These are phyloP conservation scores for Macrophomina pseudophaseolina DNA, from an alignment of 2,329 filamentous ascomycete genomes.

Conservation along the genomic window DNA sequence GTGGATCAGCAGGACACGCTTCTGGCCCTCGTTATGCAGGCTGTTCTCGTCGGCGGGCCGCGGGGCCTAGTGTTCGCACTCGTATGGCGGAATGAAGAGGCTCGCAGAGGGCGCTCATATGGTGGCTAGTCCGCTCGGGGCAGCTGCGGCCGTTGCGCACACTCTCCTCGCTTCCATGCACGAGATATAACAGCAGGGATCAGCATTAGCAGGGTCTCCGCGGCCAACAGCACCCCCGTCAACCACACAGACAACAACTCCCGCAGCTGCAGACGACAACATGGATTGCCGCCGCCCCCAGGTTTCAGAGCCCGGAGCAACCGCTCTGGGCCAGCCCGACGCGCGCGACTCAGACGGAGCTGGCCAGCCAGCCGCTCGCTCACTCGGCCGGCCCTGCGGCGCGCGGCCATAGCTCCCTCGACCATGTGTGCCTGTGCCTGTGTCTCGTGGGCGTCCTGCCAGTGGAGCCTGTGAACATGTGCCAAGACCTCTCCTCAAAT, in stretches of 20 bases:
- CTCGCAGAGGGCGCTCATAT: not conserved
- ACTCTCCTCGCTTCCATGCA: conserved; percentile 16
- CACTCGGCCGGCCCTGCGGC: not conserved
- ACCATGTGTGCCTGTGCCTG: not conserved
- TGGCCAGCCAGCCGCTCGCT: not conserved
- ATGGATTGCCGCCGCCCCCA: not conserved
- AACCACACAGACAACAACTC: not conserved
- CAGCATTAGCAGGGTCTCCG: conserved; percentile 7
- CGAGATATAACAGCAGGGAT: conserved; percentile 16
- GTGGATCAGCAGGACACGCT: not conserved
- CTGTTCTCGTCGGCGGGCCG: not conserved
- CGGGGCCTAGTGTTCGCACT: not conserved
- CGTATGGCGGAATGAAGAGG: conserved; percentile 15
- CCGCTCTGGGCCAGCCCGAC: not conserved
- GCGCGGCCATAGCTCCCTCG: not conserved
- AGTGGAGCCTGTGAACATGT: not conserved
- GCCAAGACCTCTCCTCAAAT: not conserved
- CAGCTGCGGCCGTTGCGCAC: conserved; percentile 19
- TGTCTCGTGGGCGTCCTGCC: conserved; percentile 12
- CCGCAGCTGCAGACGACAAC: not conserved
- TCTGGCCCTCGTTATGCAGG: not conserved
- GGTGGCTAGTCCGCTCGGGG: conserved; percentile 11
- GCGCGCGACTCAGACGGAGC: not conserved
- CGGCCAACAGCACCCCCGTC: not conserved
- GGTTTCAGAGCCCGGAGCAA: conserved; percentile 17